Evolutionary conservation across 192 early-diverging fungal genomes (phyloP).

Genomic region (Backusella tarrabulga): DNA sequence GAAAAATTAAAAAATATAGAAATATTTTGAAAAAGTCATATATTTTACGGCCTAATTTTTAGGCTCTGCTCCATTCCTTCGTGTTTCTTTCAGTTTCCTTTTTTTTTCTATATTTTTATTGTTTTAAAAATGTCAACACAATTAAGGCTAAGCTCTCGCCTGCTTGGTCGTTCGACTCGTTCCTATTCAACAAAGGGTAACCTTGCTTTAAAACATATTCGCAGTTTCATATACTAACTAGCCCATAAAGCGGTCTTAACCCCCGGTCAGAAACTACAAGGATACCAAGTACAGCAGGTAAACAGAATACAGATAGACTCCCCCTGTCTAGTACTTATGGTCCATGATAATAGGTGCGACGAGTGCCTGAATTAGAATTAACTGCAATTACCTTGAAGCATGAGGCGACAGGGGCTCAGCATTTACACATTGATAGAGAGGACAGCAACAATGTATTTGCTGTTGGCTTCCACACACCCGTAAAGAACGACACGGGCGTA

Average conservation of each 20-base stretch:
- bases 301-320: neutral
- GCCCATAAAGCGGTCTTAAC: neutral
- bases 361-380: conserved; percentile 76
- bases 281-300: conserved; percentile 24
- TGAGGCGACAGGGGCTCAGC: conserved; percentile 75
- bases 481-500: conserved; percentile 79
- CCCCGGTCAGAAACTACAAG: conserved; percentile 18
- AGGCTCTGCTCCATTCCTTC: neutral
- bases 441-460: conserved; percentile 95
- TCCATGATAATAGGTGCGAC: conserved; percentile 35
- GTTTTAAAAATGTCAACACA: conserved; percentile 15
- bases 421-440: conserved; percentile 84
- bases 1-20: neutral
- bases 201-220: neutral
- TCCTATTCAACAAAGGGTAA: conserved; percentile 12
- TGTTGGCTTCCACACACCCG: conserved; percentile 87
- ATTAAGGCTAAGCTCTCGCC: neutral
- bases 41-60: neutral
- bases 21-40: no score
- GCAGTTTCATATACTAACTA: neutral
- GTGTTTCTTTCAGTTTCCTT: neutral
- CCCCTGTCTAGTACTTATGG: no score
- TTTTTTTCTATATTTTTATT: neutral
- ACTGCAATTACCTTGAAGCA: conserved; percentile 76
- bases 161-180: neutral